Evolutionary conservation across 345 rosid species (phyloP), one percentile per base, ranked within the genome.

Genomic region (Aethionema arabicum): DNA sequence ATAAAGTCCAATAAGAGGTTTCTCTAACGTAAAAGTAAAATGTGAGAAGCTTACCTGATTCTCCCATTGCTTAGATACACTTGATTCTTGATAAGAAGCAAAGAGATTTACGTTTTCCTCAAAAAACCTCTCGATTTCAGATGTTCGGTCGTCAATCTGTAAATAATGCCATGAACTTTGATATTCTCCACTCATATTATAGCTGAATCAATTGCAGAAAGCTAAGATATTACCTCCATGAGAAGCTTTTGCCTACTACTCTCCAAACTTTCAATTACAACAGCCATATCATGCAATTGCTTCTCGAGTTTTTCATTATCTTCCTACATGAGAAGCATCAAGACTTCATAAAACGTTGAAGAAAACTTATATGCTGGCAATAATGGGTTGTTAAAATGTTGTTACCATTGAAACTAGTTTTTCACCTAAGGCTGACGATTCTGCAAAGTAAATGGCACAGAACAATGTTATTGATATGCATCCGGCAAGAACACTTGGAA

Each of bases 241-340:
- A 93, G 83, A 84, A 93, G 97, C 78, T 90, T 93, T 77, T 93
- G 97, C 66, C 97, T 80, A 63, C 99, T 85, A 77, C 68, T 84
- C 78, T 93, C 99, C 60, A 93, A 74, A 71, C 90, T 87, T 83
- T 93, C 99, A 72, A 93, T 78, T 52, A 73, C 95, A 32, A 87
- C 83, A 70, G 97, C 97, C 99, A 93, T 76, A 74, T 90, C 90
- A 67, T 90, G 97, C 79, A 93, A 78, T 82, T 84, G 91, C 74
- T 73, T 85, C 86, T 93, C 99, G 45, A 87, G 78, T 76, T 73
- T 83, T 77, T 85, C 91, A 68, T 82, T 84, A 42, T 84, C 95
- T 76, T 85, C 97, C 97, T 93, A 75, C 74, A 75, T 75, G 47
- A 42, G 8, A 63, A 61, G 36, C 35, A 55, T 47, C 59, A 67